phyloP scores from a whole-genome alignment of 2,329 filamentous ascomycete species.

The Graphilbum ipis-grandicollis region DNA sequence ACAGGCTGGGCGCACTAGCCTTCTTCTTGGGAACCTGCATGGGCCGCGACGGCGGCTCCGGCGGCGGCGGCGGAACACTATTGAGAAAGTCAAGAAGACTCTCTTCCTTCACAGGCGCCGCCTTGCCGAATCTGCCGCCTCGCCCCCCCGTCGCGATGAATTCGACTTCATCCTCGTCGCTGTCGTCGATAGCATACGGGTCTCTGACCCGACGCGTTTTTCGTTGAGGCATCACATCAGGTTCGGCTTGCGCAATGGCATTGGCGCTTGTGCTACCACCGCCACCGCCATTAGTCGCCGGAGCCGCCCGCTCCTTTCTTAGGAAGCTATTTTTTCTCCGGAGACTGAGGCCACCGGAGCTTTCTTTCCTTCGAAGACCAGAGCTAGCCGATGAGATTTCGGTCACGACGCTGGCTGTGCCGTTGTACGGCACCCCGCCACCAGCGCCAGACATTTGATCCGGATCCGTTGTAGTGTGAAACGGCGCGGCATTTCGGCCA shows the following conservation, averaged over 20 bases:
- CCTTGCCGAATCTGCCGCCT: constrained; percentile 19
- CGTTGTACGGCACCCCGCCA: constrained; percentile 39
- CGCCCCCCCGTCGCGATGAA: constrained; percentile 6
- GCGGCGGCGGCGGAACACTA: constrained; percentile 51
- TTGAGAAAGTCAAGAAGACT: constrained; percentile 58
- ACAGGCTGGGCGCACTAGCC: constrained; percentile 42
- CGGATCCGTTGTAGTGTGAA: constrained; percentile 71
- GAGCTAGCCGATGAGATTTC: constrained; percentile 61
- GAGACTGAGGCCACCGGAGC: no score
- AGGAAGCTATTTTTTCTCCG: no score
- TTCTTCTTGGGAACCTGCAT: constrained; percentile 40
- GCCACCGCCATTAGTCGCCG: background rate
- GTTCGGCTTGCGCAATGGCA: constrained; percentile 26
- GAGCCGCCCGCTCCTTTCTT: constrained; percentile 11
- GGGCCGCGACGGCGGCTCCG: constrained; percentile 22
- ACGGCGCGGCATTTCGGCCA: constrained; percentile 67
- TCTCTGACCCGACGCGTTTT: constrained; percentile 69
- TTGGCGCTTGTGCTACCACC: background rate
- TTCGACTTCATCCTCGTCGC: constrained; percentile 45
- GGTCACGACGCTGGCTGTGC: constrained; percentile 36
- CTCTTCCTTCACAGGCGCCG: constrained; percentile 37
- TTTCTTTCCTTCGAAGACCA: constrained; percentile 40
- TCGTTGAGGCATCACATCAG: constrained; percentile 45
- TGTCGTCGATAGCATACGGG: constrained; percentile 82
- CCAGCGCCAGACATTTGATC: constrained; percentile 47